A percentile compares a stretch with the other conserved stretches of the same genome.
Conservation (phyloP, 352 stramenopile genomes). For the Globisporangium cystogenes region DNA sequence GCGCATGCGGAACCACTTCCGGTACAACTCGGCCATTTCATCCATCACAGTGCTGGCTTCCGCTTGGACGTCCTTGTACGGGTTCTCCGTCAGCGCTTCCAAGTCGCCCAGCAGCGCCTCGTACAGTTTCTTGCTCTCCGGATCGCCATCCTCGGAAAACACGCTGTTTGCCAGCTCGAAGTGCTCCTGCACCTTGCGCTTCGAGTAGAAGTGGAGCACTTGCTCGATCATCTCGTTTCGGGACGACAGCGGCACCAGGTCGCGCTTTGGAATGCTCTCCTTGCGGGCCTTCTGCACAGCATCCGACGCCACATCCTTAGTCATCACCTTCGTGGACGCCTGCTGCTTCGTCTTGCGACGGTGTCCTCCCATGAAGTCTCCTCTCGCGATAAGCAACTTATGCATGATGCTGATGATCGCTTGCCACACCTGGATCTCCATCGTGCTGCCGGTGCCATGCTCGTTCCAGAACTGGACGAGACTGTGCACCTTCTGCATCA, state of each 20-base stretch:
- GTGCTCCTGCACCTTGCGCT: slow-evolving; percentile 54
- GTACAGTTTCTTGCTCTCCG: slow-evolving; percentile 23
- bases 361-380: slow-evolving; percentile 36
- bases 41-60: slow-evolving; percentile 39
- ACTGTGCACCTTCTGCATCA: slow-evolving; percentile 37
- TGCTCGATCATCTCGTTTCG: slow-evolving; percentile 70
- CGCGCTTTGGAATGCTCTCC: slow-evolving; percentile 3
- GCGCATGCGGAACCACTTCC: slow-evolving; percentile 43
- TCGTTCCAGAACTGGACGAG: slow-evolving; percentile 46
- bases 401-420: slow-evolving; percentile 37
- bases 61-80: slow-evolving; percentile 46
- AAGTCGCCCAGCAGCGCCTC: slow-evolving; percentile 41
- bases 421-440: slow-evolving; percentile 54
- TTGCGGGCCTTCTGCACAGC: slow-evolving; percentile 25
- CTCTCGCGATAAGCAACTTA: slow-evolving; percentile 51
- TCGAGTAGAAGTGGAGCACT: slow-evolving; percentile 53
- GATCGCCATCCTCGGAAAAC: slow-evolving; percentile 16
- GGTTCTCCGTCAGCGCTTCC: slow-evolving; percentile 43
- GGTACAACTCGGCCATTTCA: slow-evolving; percentile 43
- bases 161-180: slow-evolving; percentile 51
- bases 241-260: slow-evolving; percentile 34
- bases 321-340: slow-evolving; percentile 43
- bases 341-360: slow-evolving; percentile 43
- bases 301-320: slow-evolving; percentile 42
- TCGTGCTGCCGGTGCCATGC: slow-evolving; percentile 32